These are phyloP conservation scores for Trichosporon sp. DNA, from an alignment of 1,284 basidiomycete species.

Conservation along the genomic window DNA sequence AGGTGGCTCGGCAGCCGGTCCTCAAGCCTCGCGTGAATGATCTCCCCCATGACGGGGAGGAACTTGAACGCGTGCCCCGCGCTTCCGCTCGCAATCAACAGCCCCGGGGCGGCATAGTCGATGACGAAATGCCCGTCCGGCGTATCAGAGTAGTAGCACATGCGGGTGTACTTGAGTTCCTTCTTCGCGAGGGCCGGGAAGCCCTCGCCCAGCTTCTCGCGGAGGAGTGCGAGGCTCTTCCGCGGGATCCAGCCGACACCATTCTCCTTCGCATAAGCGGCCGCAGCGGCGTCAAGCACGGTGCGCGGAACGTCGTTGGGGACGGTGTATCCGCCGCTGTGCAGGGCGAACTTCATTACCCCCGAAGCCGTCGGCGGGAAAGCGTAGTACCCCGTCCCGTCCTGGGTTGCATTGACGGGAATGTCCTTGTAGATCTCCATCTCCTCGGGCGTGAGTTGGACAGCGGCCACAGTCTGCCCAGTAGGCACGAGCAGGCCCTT, in stretches of 20 bases:
- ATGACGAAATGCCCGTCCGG: slow-evolving; percentile 76
- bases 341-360: slow-evolving; percentile 73
- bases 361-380: slow-evolving; percentile 74
- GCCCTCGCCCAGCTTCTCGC: slow-evolving; percentile 62
- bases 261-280: slow-evolving; percentile 30
- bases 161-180: slow-evolving; percentile 61
- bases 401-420: slow-evolving; percentile 72
- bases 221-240: slow-evolving; percentile 49
- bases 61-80: slow-evolving; percentile 76
- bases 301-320: slow-evolving; percentile 38
- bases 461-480: not conserved
- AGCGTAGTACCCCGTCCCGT: slow-evolving; percentile 67
- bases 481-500: not conserved
- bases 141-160: slow-evolving; percentile 71
- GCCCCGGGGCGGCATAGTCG: slow-evolving; percentile 64
- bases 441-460: slow-evolving; percentile 59
- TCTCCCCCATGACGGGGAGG: slow-evolving; percentile 71
- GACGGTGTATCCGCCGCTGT: slow-evolving; percentile 68
- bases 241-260: not conserved
- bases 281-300: slow-evolving; percentile 40
- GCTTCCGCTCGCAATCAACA: slow-evolving; percentile 74
- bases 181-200: slow-evolving; percentile 72
- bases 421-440: slow-evolving; percentile 63
- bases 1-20: slow-evolving; percentile 63
- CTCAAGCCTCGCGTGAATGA: slow-evolving; percentile 70